phyloP scores from a whole-genome alignment of 75 land plant genomes.

The Sequoiadendron giganteum region DNA sequence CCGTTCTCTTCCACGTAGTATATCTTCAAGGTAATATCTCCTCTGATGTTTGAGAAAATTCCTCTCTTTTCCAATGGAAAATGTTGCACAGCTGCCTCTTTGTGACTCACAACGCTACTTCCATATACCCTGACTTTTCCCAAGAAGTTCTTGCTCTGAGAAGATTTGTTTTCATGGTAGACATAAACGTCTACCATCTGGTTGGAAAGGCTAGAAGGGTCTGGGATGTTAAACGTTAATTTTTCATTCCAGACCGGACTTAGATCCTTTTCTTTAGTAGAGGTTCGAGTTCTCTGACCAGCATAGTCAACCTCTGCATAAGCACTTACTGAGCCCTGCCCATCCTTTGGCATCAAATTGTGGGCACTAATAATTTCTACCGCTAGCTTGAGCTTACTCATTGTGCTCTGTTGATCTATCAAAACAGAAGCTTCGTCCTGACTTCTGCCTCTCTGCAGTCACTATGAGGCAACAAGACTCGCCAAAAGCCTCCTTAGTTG shows the following conservation, averaged over 20 bases:
- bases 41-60: slow-evolving; percentile 63
- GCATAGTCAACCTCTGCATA: slow-evolving; percentile 75
- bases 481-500: background rate
- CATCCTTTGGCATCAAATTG: slow-evolving; percentile 77
- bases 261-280: slow-evolving; percentile 64
- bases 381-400: slow-evolving; percentile 63
- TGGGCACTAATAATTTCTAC: slow-evolving; percentile 71
- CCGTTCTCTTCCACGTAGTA: slow-evolving; percentile 47
- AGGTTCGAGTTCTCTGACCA: slow-evolving; percentile 57
- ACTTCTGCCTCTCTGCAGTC: background rate
- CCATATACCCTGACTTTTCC: slow-evolving; percentile 62
- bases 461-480: background rate
- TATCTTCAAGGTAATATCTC: slow-evolving; percentile 67
- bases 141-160: slow-evolving; percentile 46
- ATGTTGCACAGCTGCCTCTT: slow-evolving; percentile 52
- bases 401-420: slow-evolving; percentile 8
- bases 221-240: slow-evolving; percentile 59
- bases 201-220: slow-evolving; percentile 38
- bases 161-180: slow-evolving; percentile 41
- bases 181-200: slow-evolving; percentile 59
- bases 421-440: background rate
- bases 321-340: slow-evolving; percentile 64
- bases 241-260: slow-evolving; percentile 76
- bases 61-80: slow-evolving; percentile 71
- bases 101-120: slow-evolving; percentile 45